These are phyloP conservation scores for Plasmopara muralis DNA, from an alignment of 352 stramenopile species.

Conservation along the genomic window DNA sequence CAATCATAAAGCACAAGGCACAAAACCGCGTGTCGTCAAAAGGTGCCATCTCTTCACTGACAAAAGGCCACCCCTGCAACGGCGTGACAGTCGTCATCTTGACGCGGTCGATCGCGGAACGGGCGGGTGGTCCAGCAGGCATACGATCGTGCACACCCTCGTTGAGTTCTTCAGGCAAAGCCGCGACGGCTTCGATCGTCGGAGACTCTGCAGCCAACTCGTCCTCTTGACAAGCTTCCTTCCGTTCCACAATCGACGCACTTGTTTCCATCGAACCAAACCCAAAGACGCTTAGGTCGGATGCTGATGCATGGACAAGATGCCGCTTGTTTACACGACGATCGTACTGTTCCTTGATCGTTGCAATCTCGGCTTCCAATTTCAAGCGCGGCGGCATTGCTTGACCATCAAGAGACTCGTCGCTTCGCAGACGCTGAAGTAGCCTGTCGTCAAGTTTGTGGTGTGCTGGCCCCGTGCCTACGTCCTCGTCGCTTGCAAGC, in stretches of 20 bases:
- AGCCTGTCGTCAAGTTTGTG: slow-evolving; percentile 30
- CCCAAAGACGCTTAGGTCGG: slow-evolving; percentile 25
- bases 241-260: background rate
- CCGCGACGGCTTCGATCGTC: background rate
- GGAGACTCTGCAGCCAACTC: background rate
- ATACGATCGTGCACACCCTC: background rate
- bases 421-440: slow-evolving; percentile 39
- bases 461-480: slow-evolving; percentile 3
- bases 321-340: slow-evolving; percentile 53
- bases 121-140: background rate
- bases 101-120: background rate
- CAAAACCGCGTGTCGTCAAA: slow-evolving; percentile 73
- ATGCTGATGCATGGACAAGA: slow-evolving; percentile 29
- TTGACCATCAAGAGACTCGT: slow-evolving; percentile 19
- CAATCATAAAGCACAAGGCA: slow-evolving; percentile 74
- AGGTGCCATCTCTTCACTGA: background rate
- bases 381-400: slow-evolving; percentile 23
- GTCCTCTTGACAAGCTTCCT: background rate
- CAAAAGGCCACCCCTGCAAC: slow-evolving; percentile 36
- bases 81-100: slow-evolving; percentile 39
- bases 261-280: slow-evolving; percentile 1
- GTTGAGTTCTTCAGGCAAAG: background rate
- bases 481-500: slow-evolving; percentile 25
- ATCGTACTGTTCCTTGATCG: slow-evolving; percentile 76
- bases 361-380: slow-evolving; percentile 64